phyloP scores from a whole-genome alignment of 2,329 filamentous ascomycete genomes.

The Penicillium olsonii region DNA sequence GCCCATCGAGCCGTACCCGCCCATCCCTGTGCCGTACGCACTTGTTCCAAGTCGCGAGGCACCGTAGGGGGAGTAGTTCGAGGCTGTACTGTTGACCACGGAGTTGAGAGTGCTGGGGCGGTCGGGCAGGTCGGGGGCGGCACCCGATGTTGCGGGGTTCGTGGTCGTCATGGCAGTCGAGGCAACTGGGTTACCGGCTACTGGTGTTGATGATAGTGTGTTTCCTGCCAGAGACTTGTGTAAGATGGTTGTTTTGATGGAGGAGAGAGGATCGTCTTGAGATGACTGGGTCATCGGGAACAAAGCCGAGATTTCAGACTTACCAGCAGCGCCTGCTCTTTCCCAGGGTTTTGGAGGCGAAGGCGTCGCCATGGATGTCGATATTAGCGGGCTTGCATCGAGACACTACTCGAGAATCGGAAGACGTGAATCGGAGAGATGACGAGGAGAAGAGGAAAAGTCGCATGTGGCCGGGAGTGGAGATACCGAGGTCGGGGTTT shows the following conservation, averaged over 20 bases:
- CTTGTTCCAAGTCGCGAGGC: constrained; percentile 58
- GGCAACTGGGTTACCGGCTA: constrained; percentile 23
- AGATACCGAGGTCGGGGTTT: constrained; percentile 30
- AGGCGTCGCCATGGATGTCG: constrained; percentile 55
- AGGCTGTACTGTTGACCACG: constrained; percentile 83
- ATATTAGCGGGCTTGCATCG: constrained; percentile 34
- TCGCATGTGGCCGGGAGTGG: constrained; percentile 27
- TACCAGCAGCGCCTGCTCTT: constrained; percentile 66
- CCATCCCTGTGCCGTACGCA: constrained; percentile 48
- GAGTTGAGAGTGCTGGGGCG: constrained; percentile 76
- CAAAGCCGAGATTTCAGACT: constrained; percentile 27
- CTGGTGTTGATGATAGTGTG: constrained; percentile 28
- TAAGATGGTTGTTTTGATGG: constrained; percentile 2
- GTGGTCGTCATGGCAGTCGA: constrained; percentile 42
- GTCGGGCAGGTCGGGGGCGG: constrained; percentile 72
- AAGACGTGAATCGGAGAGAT: constrained; percentile 13
- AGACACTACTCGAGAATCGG: constrained; percentile 12
- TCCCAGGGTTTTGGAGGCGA: constrained; percentile 99
- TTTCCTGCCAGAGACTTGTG: constrained; percentile 23
- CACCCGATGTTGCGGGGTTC: constrained; percentile 46
- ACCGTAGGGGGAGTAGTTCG: constrained; percentile 71
- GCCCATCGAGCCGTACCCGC: constrained; percentile 48
- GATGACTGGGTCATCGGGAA: constrained; percentile 3
- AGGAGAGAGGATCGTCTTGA: constrained; percentile 8
- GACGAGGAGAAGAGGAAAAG: constrained; percentile 16